Evolutionary conservation across 345 rosid species (phyloP).

Genomic region (Eucalyptus urophylla): DNA sequence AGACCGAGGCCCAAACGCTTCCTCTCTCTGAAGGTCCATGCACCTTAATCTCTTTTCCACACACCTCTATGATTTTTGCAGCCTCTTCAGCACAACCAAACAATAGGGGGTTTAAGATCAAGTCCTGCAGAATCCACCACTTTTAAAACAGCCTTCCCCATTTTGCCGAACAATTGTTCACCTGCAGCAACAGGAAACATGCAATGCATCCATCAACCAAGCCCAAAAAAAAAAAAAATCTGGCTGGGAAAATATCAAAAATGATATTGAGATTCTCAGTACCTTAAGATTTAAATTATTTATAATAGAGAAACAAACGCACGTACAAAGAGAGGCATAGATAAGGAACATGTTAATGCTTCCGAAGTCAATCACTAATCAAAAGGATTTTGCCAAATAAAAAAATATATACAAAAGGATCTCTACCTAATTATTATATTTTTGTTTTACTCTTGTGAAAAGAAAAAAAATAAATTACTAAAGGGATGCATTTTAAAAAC

Average conservation of each 20-base stretch:
- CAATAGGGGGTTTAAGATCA: conserved; percentile 47
- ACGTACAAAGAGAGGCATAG: no score
- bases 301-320: neutral
- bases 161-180: conserved; percentile 71
- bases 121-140: conserved; percentile 86
- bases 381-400: no score
- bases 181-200: conserved; percentile 15
- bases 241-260: neutral
- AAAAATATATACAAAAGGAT: neutral
- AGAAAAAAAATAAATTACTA: no score
- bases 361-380: neutral
- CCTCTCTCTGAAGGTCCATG: conserved; percentile 69
- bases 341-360: neutral
- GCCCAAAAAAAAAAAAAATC: no score
- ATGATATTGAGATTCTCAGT: neutral
- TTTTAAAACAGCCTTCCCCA: conserved; percentile 83
- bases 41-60: conserved; percentile 59
- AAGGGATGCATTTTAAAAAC: neutral
- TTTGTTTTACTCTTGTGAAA: neutral
- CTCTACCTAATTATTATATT: neutral
- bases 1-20: conserved; percentile 37
- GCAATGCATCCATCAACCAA: neutral
- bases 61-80: conserved; percentile 44
- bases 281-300: neutral
- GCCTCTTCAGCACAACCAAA: conserved; percentile 59